Conservation (phyloP, 441 rosid species). For the Oxalis stricta region DNA sequence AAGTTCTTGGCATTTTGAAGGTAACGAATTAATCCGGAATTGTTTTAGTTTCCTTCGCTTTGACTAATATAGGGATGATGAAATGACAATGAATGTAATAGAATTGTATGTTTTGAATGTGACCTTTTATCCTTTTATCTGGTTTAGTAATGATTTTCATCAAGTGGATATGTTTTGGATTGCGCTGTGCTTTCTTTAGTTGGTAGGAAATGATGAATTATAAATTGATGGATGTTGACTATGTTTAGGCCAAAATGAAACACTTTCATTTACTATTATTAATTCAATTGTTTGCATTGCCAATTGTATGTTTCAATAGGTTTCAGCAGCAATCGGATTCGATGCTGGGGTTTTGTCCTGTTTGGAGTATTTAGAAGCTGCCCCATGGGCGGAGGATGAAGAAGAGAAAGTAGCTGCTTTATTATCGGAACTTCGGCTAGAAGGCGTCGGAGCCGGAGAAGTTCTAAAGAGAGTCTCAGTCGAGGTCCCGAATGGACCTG, state of each 20-base stretch:
- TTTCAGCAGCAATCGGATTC: constrained; percentile 85
- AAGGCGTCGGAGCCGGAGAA: constrained; percentile 80
- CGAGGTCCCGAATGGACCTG: constrained; percentile 43
- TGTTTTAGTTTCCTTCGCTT: too few species aligned
- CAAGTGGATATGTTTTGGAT: too few species aligned
- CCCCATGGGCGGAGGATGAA: constrained; percentile 98
- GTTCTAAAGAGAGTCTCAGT: constrained; percentile 81
- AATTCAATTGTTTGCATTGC: constrained; percentile 2
- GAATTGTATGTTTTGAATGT: too few species aligned
- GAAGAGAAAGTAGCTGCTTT: constrained; percentile 75
- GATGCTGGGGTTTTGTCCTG: constrained; percentile 91
- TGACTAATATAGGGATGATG: too few species aligned
- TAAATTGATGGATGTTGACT: too few species aligned
- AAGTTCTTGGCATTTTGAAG: constrained; percentile 88
- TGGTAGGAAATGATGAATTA: too few species aligned
- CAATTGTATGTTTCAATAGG: constrained; percentile 29
- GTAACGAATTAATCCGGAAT: constrained; percentile 19
- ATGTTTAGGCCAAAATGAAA: too few species aligned
- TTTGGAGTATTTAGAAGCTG: constrained; percentile 91
- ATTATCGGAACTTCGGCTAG: constrained; percentile 71
- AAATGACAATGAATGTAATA: too few species aligned
- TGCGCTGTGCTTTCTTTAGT: too few species aligned
- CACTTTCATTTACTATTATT: too few species aligned
- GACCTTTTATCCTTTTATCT: too few species aligned
- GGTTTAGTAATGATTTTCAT: too few species aligned